Percentiles rank a stretch among this genome's conserved stretches.
phyloP scores from a whole-genome alignment of 2,329 filamentous ascomycete genomes.

The Trichoderma atroviride region DNA sequence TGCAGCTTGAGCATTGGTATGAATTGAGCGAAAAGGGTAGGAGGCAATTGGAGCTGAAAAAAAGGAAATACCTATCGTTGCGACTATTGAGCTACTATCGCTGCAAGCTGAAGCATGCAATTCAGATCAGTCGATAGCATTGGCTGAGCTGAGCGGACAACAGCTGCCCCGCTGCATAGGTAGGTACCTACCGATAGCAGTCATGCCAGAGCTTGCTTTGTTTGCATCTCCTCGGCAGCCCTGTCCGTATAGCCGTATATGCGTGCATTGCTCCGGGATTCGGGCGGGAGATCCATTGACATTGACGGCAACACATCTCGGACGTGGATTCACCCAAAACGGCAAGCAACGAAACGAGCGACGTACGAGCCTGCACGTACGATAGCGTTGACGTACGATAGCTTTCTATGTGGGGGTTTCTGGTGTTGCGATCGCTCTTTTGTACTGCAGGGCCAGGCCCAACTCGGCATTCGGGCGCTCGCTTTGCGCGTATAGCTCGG shows the following conservation, averaged over 20 bases:
- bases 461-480: slow-evolving; percentile 21
- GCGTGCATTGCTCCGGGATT: background rate
- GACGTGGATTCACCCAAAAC: background rate
- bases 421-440: background rate
- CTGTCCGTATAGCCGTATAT: background rate
- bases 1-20: background rate
- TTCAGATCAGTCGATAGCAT: background rate
- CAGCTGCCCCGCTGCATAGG: background rate
- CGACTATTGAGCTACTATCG: background rate
- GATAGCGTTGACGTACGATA: too few relatives aligned
- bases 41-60: background rate
- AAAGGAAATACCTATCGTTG: background rate
- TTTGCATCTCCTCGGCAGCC: background rate
- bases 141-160: background rate
- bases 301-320: background rate
- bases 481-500: slow-evolving; percentile 15
- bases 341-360: background rate
- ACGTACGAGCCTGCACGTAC: background rate
- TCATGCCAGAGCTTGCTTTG: background rate
- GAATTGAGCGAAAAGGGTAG: background rate
- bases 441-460: background rate
- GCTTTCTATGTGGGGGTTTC: background rate
- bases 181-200: background rate
- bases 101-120: background rate
- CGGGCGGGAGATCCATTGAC: background rate